Evolutionary conservation across 352 stramenopile species (phyloP), one percentile per base, ranked within the genome.

Genomic region (Pythium coloratum): DNA sequence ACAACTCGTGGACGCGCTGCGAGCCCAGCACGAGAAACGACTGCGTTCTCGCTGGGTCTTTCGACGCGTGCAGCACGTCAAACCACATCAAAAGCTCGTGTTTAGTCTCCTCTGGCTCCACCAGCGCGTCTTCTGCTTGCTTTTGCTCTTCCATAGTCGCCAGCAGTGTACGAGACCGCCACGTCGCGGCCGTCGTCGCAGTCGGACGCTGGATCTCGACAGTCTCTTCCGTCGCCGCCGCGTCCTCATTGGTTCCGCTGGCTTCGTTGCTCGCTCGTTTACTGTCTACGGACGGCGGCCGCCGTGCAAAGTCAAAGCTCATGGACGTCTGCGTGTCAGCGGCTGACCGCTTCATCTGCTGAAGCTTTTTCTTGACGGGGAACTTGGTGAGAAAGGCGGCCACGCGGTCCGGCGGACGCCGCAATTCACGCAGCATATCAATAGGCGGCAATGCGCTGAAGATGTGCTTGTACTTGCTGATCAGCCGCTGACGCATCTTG

Each of bases 1-100:
- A 64, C 7, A 91, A 63, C 34, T 88, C 77, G 0, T 64, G 73
- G 18, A 93, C 63, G 2, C 36, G 67, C 62, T 89, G 80, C 3
- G 82, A 91, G n/a, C 75, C 65, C 24, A 78, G 77, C 56, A 93
- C 80, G 13, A 93, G 67, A 42, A 93, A 93, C 34, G 81, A 89
- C 67, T 93, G 84, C 7, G 84, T 91, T 33, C 74, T 76, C 0
- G 77, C 65, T 12, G 82, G 80, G 32, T 90, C 79, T 56, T 91
- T 91, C 44, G 74, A 84, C 30, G 84, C 73, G 68, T 93, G 84
- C 40, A 91, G 73, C 51, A 93, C 81, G 47, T 93, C 84, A 30
- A 91, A 71, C 81, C 81, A 90, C 59, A 90, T 55, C 47, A 93
- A 66, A 18, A 84, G 72, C 62, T 92, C 84, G 49, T 65, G n/a